A percentile compares a stretch with the other conserved stretches of the same genome.
These are phyloP conservation scores for Flaveria trinervia DNA, from an alignment of 129 eudicot genomes.

Conservation along the genomic window DNA sequence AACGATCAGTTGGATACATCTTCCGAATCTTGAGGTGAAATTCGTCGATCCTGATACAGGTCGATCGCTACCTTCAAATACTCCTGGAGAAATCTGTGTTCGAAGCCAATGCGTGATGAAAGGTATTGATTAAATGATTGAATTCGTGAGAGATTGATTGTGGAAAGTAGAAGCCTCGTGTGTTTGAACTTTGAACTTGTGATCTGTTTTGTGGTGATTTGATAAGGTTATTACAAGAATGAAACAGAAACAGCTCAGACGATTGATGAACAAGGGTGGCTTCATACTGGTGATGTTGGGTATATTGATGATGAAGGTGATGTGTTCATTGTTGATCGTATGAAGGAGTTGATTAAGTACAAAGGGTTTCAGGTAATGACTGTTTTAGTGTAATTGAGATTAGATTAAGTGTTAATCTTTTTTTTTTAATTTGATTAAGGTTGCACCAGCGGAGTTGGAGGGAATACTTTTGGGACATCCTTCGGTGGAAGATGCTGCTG, in stretches of 20 bases:
- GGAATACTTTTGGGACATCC: slow-evolving; percentile 84
- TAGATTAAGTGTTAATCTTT: neutral
- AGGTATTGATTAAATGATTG: slow-evolving; percentile 42
- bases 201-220: neutral
- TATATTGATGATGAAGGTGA: slow-evolving; percentile 96
- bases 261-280: slow-evolving; percentile 86
- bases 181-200: no score
- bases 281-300: slow-evolving; percentile 93
- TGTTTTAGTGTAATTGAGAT: neutral
- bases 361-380: slow-evolving; percentile 92
- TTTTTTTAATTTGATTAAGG: slow-evolving; percentile 45
- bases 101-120: slow-evolving; percentile 98
- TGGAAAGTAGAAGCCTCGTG: no score
- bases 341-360: slow-evolving; percentile 90
- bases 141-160: no score
- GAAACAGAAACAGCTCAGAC: slow-evolving; percentile 75
- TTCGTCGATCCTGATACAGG: slow-evolving; percentile 83
- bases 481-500: slow-evolving; percentile 80
- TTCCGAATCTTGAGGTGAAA: slow-evolving; percentile 86
- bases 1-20: slow-evolving; percentile 78
- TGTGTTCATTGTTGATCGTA: slow-evolving; percentile 84
- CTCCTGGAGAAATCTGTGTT: slow-evolving; percentile 91
- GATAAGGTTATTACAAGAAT: slow-evolving; percentile 80
- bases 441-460: slow-evolving; percentile 95
- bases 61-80: slow-evolving; percentile 66